A percentile compares a stretch with the other conserved stretches of the same genome.
Conservation (phyloP, 371 early-diverging fungal species). For the Saksenaea oblongispora region DNA sequence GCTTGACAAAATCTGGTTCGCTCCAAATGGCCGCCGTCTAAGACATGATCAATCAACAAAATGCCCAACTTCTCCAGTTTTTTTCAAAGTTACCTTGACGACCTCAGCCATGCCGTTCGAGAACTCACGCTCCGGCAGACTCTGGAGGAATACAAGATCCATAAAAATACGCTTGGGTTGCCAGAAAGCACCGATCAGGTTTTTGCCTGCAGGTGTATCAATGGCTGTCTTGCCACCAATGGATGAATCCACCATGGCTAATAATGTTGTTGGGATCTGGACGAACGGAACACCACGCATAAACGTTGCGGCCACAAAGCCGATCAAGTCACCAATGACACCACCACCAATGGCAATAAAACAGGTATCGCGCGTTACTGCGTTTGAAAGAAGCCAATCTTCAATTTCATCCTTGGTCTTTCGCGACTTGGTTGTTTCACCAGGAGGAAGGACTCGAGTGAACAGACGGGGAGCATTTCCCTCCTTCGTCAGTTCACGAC, state of each 20-base stretch:
- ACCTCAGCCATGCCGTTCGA: conserved; percentile 98
- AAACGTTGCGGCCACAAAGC: conserved; percentile 96
- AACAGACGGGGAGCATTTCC: conserved; percentile 66
- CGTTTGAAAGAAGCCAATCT: conserved; percentile 85
- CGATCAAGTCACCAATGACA: conserved; percentile 95
- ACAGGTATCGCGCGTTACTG: conserved; percentile 92
- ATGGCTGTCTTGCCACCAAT: conserved; percentile 98
- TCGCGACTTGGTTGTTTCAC: conserved; percentile 90
- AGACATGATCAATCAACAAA: background rate
- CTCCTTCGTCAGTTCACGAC: conserved; percentile 21
- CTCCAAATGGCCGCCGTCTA: conserved; percentile 93
- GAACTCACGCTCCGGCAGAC: conserved; percentile 92
- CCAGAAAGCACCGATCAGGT: conserved; percentile 96
- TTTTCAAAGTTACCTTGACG: conserved; percentile 64
- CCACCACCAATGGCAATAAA: conserved; percentile 96
- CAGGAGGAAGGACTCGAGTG: conserved; percentile 83
- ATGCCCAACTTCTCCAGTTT: background rate
- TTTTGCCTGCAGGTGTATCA: conserved; percentile 95
- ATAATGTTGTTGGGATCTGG: conserved; percentile 94
- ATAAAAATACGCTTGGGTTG: conserved; percentile 94
- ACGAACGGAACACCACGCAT: conserved; percentile 96
- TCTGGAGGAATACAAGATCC: conserved; percentile 83
- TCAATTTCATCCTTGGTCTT: conserved; percentile 87
- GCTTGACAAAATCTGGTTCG: conserved; percentile 82
- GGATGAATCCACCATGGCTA: conserved; percentile 98